Conservation (phyloP, 768 basidiomycete genomes). For the Collybiopsis confluens region DNA sequence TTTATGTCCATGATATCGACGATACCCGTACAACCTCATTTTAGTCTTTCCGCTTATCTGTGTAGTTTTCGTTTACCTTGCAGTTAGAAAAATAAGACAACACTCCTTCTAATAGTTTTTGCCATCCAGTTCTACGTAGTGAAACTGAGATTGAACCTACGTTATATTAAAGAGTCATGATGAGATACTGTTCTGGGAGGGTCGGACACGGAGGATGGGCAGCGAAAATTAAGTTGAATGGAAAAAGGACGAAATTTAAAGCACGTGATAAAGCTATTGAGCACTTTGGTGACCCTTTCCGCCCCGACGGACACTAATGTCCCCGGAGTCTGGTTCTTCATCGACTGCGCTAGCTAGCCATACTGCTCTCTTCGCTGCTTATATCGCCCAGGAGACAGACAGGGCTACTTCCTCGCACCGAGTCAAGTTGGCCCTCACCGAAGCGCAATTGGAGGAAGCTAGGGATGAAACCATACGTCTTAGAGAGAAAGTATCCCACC, state of each 20-base stretch:
- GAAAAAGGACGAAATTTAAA: no score
- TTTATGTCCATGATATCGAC: conserved; percentile 13
- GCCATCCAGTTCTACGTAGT: no score
- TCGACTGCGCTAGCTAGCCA: background rate
- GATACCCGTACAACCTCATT: conserved; percentile 9
- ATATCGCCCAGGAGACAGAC: background rate
- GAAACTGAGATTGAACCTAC: no score
- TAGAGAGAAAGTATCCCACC: background rate
- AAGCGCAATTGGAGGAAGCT: background rate
- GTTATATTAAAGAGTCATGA: no score
- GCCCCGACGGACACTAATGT: no score
- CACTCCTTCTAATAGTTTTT: no score
- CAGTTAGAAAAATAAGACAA: background rate
- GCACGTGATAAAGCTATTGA: no score
- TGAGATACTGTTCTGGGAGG: no score
- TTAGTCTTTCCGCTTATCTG: conserved; percentile 8
- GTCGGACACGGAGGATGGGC: no score
- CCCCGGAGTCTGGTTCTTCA: background rate
- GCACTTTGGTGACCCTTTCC: no score
- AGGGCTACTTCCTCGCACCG: background rate
- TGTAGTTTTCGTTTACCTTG: background rate
- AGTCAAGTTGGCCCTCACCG: background rate
- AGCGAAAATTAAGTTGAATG: no score
- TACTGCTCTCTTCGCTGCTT: background rate
- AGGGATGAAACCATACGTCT: background rate